Conservation (phyloP, 2,329 filamentous ascomycete genomes). For the Malbranchea zuffiana region DNA sequence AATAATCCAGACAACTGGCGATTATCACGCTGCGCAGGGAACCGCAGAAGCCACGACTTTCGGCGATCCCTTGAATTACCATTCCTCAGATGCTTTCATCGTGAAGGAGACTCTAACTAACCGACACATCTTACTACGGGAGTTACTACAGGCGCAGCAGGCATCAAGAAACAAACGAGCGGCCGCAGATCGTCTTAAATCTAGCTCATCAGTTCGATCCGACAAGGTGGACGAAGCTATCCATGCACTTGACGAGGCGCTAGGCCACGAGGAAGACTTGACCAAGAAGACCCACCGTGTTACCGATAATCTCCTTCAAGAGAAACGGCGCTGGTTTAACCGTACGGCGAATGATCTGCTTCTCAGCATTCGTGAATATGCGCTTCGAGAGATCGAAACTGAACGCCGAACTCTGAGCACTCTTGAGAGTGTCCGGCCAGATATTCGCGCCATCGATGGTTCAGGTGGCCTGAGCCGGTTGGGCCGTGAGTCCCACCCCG, state of each 20-base stretch:
- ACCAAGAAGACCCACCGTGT: constrained; percentile 79
- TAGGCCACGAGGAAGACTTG: constrained; percentile 68
- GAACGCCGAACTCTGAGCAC: constrained; percentile 85
- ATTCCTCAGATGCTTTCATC: constrained; percentile 91
- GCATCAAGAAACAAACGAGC: constrained; percentile 68
- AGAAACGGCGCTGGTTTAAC: constrained; percentile 83
- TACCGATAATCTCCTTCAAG: constrained; percentile 74
- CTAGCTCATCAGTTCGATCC: constrained; percentile 70
- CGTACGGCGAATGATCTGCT: constrained; percentile 77
- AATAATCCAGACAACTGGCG: constrained; percentile 82
- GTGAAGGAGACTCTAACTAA: constrained; percentile 98
- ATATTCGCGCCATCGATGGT: constrained; percentile 84
- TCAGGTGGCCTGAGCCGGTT: constrained; percentile 82
- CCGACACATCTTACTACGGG: constrained; percentile 87
- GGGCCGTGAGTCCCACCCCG: constrained; percentile 76
- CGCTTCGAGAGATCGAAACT: constrained; percentile 86
- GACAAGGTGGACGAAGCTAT: constrained; percentile 99
- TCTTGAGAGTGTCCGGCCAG: constrained; percentile 83
- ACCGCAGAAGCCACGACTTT: constrained; percentile 93
- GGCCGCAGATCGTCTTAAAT: constrained; percentile 79
- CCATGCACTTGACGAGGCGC: constrained; percentile 73
- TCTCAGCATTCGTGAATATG: constrained; percentile 77
- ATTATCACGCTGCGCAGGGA: constrained; percentile 91
- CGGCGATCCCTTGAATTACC: constrained; percentile 85
- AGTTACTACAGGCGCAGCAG: constrained; percentile 85